Evolutionary conservation across 2,329 filamentous ascomycete species (phyloP).

Genomic region (Fusarium beomiforme): DNA sequence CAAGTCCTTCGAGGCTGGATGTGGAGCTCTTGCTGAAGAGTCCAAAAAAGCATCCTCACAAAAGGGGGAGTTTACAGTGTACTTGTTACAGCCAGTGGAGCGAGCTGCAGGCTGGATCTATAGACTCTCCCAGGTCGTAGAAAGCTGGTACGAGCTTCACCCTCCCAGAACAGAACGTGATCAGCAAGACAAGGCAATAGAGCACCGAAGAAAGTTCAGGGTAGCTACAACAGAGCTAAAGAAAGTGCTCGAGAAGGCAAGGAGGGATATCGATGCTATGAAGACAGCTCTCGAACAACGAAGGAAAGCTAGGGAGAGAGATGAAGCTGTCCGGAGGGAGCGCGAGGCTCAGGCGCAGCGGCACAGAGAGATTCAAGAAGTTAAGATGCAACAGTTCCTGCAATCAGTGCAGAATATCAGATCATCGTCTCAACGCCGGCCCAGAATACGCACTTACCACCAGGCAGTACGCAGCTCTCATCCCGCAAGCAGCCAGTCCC

Average conservation of each 20-base stretch:
- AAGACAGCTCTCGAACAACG: not conserved
- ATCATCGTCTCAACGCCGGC: not conserved
- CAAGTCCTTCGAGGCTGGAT: constrained; percentile 33
- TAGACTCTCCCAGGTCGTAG: constrained; percentile 23
- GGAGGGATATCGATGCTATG: constrained; percentile 1
- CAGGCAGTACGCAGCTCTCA: not conserved
- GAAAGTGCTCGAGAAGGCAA: constrained; percentile 17
- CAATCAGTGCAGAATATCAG: constrained; percentile 24
- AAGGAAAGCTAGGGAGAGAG: constrained; percentile 4
- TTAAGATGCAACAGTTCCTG: constrained; percentile 35
- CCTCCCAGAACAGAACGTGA: not conserved
- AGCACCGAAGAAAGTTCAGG: constrained; percentile 8
- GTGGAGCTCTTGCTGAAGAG: not conserved
- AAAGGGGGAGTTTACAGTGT: constrained; percentile 34
- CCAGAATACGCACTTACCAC: not conserved
- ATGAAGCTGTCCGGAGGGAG: constrained; percentile 3
- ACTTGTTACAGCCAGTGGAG: constrained; percentile 23
- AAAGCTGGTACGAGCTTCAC: constrained; percentile 18
- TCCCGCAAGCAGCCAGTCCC: not conserved
- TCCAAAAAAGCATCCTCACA: not conserved
- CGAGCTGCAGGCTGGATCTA: constrained; percentile 27
- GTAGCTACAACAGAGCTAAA: not conserved
- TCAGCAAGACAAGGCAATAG: not conserved
- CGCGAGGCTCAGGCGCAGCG: constrained; percentile 5
- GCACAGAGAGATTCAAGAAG: not conserved